Evolutionary conservation across 2,329 filamentous ascomycete species (phyloP).

Genomic region (Dothistroma septosporum): DNA sequence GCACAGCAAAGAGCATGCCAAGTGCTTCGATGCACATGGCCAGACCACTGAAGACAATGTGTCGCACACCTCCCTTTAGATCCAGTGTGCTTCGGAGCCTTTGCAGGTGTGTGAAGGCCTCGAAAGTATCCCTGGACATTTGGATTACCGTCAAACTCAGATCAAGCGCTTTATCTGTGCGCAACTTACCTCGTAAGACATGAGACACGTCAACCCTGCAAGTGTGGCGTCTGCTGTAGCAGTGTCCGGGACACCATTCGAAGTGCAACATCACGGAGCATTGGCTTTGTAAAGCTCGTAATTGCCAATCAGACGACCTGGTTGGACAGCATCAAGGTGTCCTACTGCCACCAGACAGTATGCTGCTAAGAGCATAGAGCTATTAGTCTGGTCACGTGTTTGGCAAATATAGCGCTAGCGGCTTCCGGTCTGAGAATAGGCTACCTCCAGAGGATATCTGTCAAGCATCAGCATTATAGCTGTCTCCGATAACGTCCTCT

Average conservation of each 20-base stretch:
- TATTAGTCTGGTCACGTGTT: too few relatives aligned
- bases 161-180: not conserved
- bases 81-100: not conserved
- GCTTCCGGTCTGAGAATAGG: too few relatives aligned
- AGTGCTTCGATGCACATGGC: conserved; percentile 1
- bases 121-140: conserved; percentile 5
- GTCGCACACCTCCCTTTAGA: not conserved
- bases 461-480: too few relatives aligned
- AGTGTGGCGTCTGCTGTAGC: conserved; percentile 1
- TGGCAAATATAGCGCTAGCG: too few relatives aligned
- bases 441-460: too few relatives aligned
- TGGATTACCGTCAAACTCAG: not conserved
- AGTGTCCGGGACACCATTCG: conserved; percentile 2
- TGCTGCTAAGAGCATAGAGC: too few relatives aligned
- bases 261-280: conserved; percentile 3
- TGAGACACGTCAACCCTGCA: not conserved
- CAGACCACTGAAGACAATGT: not conserved
- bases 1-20: conserved; percentile 1
- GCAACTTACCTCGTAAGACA: conserved; percentile 6
- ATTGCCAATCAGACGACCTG: too few relatives aligned
- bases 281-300: not conserved
- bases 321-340: too few relatives aligned
- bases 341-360: too few relatives aligned
- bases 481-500: too few relatives aligned
- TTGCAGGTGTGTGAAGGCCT: conserved; percentile 7